phyloP scores from a whole-genome alignment of 177 flowering plant genomes.

The Vitis hybrid region DNA sequence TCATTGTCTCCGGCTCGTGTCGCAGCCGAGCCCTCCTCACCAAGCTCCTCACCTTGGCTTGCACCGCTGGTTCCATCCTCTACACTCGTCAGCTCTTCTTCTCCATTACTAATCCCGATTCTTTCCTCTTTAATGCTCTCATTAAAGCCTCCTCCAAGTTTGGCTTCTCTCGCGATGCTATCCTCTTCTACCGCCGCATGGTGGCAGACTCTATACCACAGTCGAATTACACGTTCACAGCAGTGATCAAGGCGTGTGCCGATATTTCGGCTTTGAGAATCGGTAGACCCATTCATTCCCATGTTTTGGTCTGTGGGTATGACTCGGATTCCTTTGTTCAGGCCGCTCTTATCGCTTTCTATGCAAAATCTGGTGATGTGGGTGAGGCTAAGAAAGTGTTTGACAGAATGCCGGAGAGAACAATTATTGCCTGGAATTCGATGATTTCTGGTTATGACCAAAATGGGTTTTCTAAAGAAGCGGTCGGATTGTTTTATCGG shows the following conservation, averaged over 20 bases:
- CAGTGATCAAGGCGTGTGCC: conserved; percentile 60
- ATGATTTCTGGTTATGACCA: conserved; percentile 76
- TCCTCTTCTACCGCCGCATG: conserved; percentile 57
- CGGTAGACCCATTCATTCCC: conserved; percentile 48
- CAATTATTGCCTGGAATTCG: conserved; percentile 65
- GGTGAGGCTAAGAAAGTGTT: conserved; percentile 59
- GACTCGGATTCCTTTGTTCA: conserved; percentile 52
- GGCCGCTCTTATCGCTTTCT: conserved; percentile 50
- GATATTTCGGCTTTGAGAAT: conserved; percentile 29
- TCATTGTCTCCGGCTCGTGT: conserved; percentile 45
- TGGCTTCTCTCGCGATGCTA: conserved; percentile 38
- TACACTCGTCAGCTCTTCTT: conserved; percentile 54
- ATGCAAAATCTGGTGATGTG: conserved; percentile 50
- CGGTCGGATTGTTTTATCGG: conserved; percentile 43
- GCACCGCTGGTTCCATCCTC: conserved; percentile 47
- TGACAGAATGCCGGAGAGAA: conserved; percentile 58
- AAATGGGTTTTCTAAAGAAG: conserved; percentile 54
- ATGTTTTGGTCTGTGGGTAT: conserved; percentile 44
- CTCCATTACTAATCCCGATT: conserved; percentile 51
- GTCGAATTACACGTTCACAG: conserved; percentile 53
- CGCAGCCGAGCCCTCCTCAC: conserved; percentile 58
- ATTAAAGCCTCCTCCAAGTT: conserved; percentile 44
- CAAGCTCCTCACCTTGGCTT: conserved; percentile 57
- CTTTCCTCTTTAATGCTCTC: conserved; percentile 65
- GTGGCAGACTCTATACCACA: conserved; percentile 18